Evolutionary conservation across 495 filamentous ascomycete species (phyloP).

Genomic region (Parathielavia hyrcaniae): DNA sequence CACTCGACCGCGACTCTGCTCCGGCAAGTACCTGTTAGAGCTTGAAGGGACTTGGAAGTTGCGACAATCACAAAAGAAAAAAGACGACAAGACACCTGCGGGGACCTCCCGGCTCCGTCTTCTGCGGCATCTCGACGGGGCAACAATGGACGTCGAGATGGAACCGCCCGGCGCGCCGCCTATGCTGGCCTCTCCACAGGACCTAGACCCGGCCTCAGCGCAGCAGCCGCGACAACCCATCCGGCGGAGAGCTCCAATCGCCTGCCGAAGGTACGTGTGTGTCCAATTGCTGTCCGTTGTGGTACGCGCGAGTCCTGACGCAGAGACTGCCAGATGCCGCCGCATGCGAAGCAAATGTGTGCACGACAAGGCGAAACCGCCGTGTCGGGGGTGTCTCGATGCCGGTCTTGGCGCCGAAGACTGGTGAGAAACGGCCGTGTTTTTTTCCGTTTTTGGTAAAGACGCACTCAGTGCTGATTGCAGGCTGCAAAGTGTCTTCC

Average conservation of each 20-base stretch:
- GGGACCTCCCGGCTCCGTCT: not conserved
- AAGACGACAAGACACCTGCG: not conserved
- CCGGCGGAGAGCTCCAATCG: slow-evolving; percentile 44
- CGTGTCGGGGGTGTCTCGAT: slow-evolving; percentile 40
- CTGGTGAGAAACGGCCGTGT: slow-evolving; percentile 41
- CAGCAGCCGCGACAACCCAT: not conserved
- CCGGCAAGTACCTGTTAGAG: slow-evolving; percentile 18
- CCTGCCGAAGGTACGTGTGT: slow-evolving; percentile 45
- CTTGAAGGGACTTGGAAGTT: not conserved
- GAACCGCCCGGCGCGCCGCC: slow-evolving; percentile 19
- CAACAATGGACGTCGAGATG: slow-evolving; percentile 27
- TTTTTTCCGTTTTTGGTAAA: not conserved
- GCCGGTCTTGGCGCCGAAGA: slow-evolving; percentile 39
- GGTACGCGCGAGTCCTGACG: slow-evolving; percentile 2
- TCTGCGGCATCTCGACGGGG: not conserved
- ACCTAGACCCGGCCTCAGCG: slow-evolving; percentile 7
- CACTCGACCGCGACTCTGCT: slow-evolving; percentile 17
- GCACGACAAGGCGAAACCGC: slow-evolving; percentile 39
- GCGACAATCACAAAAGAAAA: not conserved
- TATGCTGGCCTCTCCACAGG: slow-evolving; percentile 13
- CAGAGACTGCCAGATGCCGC: slow-evolving; percentile 37
- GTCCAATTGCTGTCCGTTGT: slow-evolving; percentile 11
- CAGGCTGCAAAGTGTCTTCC: slow-evolving; percentile 34
- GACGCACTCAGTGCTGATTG: not conserved
- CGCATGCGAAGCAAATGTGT: slow-evolving; percentile 47